Base-by-base conservation (phyloP, 2,329 filamentous ascomycete species). In the Aspergillus awamori region DNA sequence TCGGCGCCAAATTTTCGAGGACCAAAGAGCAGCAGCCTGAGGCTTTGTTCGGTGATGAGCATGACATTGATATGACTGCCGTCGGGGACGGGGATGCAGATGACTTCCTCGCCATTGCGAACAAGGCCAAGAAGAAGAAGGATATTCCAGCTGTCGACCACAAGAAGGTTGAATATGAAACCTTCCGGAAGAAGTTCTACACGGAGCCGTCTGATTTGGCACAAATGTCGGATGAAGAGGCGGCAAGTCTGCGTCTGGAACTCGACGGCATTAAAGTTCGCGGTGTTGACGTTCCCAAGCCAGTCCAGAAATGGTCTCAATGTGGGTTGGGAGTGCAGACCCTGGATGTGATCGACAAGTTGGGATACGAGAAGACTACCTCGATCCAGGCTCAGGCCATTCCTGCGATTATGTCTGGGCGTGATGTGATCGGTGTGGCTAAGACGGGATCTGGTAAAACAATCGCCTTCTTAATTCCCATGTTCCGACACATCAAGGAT, bases 391-490 rank as follows among this genome's bases (percentile, higher is more conserved):
- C 93, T 77, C 95, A 99, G 77, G 95, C 95, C 2, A 88, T 98
- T 62, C 95, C 95, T 2, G 89, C 93, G 8, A 91, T 97, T 70
- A 97, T 98, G 91, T 96, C 93, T 28, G 95, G 95, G 8, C 87
- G 93, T 67, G 95, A 99, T 80, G 91, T 97, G 39, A 92, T 99
- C 65, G 95, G 93, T 67, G 93, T 99, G 57, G 95, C 95, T 17
- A 98, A 98, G 81, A 99, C 95, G 26, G 95, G 95, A 5, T 98
- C 95, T 26, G 95, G 95, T 74, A 99, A 99, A 81, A 99, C 95
- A 0, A 88, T 98, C 70, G 95, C 95, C 5, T 99, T 98, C 74
- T 80, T 97, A 30, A 85, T 99, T 48, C 95, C 95, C 39, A 97
- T 98, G 92, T 97, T 99, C 75, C 88, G 95, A 59, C 95, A 99